Base-by-base conservation (phyloP, 2,329 filamentous ascomycete genomes). In the Neurospora crassa region DNA sequence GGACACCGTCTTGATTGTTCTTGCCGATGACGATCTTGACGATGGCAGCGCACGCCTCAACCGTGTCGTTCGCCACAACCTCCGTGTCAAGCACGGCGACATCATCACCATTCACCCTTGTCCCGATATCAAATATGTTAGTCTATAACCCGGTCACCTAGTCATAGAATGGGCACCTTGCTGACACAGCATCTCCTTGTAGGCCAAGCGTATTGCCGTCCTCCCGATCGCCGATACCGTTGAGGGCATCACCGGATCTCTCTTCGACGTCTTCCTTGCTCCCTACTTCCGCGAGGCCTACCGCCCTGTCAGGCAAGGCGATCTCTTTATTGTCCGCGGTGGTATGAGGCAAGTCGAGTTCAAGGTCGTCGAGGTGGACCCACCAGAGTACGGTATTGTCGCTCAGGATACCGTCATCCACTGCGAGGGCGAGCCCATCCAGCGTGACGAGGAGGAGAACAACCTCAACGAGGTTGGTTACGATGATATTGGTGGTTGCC, bases 271-370 rank as follows among this genome's bases (percentile, higher is more conserved):
- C 78, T 99, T 96, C 90, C 94, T 99, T 76, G 96, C 96, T 72
- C 96, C 96, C 79, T 99, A 99, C 86, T 99, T 99, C 91, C 93
- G 95, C 79, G 96, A 99, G 88, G 95, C 96, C 75, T 99, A 99
- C 87, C 89, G 96, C 81, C 96, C 96, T 71, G 94, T 99, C 73
- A 91, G 94, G 81, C 96, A 98, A 87, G 96, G 96, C 78, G 96
- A 99, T 80, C 89, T 97, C 71, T 99, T 99, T 88, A 97, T 94
- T 81, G 93, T 96, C 73, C 92, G 96, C 79, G 96, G 95, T 84
- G 95, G 94, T 80, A 99, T 99, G 96, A 91, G 96, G 82, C 95
- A 97, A 83, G 96, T 99, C 43, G 96, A 99, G 81, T 99, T 99
- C 87, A 99, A 99, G 88, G 95, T 99, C 59, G 95, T 99, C 68